Conservation (phyloP, 768 basidiomycete genomes). For the Postia placenta region DNA sequence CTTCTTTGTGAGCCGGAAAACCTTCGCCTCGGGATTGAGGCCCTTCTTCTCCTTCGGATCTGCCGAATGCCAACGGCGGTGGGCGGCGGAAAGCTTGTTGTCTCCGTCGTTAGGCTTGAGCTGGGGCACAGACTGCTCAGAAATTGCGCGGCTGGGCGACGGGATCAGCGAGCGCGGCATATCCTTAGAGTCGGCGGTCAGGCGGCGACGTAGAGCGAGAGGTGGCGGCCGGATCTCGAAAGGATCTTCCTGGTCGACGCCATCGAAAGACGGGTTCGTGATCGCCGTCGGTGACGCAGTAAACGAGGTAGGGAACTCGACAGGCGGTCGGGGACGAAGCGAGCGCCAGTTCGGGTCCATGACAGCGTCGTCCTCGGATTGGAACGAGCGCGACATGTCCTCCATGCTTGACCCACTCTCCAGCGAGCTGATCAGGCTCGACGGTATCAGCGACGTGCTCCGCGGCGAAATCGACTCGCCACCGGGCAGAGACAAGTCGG, state of each 20-base stretch:
- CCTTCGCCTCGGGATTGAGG: constrained; percentile 84
- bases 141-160: constrained; percentile 14
- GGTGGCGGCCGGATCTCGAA: constrained; percentile 38
- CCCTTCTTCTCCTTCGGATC: constrained; percentile 53
- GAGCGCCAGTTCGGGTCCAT: constrained; percentile 48
- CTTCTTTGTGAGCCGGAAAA: constrained; percentile 45
- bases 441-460: constrained; percentile 49
- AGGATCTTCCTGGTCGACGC: constrained; percentile 36
- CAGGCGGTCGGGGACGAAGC: constrained; percentile 17
- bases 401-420: constrained; percentile 28
- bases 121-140: constrained; percentile 12
- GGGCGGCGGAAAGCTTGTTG: constrained; percentile 28
- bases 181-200: constrained; percentile 20
- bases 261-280: constrained; percentile 20
- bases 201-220: constrained; percentile 23
- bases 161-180: constrained; percentile 15
- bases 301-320: constrained; percentile 22
- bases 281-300: constrained; percentile 39
- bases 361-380: constrained; percentile 46
- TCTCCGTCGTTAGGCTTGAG: constrained; percentile 13
- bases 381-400: constrained; percentile 38
- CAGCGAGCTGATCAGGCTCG: constrained; percentile 49
- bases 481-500: constrained; percentile 13
- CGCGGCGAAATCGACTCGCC: constrained; percentile 31
- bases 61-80: constrained; percentile 43